Conservation (phyloP, 306 rosid genomes). For the Delonix regia region DNA sequence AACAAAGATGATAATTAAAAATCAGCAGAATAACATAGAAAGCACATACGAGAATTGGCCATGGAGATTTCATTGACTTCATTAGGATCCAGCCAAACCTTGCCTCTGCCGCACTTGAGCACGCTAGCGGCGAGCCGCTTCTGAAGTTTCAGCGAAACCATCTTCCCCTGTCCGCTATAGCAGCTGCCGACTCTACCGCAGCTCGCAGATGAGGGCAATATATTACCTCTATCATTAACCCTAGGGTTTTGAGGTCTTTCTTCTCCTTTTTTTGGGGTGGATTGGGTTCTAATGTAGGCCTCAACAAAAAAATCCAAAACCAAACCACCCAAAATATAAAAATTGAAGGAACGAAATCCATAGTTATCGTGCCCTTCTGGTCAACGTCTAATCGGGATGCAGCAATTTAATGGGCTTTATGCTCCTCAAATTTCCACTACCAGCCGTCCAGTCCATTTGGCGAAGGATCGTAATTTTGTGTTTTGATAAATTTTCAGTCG, state of each 20-base stretch:
- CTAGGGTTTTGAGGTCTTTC: conserved; percentile 50
- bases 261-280: neutral
- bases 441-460: too few relatives aligned
- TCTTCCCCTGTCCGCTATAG: conserved; percentile 28
- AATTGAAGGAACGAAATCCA: neutral
- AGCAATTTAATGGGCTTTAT: too few relatives aligned
- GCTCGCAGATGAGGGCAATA: neutral
- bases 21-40: neutral
- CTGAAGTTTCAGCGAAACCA: conserved; percentile 98
- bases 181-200: conserved; percentile 29
- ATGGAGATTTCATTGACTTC: conserved; percentile 94
- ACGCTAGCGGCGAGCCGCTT: conserved; percentile 91
- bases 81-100: conserved; percentile 98
- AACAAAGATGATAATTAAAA: neutral
- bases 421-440: too few relatives aligned
- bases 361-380: neutral
- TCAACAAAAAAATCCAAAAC: too few relatives aligned
- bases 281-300: neutral
- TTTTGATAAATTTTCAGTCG: too few relatives aligned
- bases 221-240: neutral
- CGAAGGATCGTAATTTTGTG: too few relatives aligned
- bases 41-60: conserved; percentile 86
- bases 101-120: conserved; percentile 94
- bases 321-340: too few relatives aligned
- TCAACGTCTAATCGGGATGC: too few relatives aligned